Conservation (phyloP, 2,329 filamentous ascomycete species). For the Colletotrichum melonis region DNA sequence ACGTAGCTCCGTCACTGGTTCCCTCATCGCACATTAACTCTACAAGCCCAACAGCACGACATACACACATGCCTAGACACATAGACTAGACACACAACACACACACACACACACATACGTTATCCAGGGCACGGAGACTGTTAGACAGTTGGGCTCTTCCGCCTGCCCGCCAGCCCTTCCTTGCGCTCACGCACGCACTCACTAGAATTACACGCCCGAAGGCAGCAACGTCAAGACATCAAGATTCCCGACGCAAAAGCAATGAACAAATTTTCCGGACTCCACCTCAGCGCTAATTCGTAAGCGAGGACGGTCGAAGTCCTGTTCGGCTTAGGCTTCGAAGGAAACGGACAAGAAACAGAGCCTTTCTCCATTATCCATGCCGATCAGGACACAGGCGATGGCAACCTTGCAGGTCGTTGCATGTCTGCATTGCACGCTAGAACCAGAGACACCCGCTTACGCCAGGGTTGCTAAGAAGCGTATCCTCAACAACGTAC, state of each 20-base stretch:
- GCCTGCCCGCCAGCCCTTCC: neutral
- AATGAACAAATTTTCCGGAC: conserved; percentile 3
- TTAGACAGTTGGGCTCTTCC: neutral
- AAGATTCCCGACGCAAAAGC: conserved; percentile 1
- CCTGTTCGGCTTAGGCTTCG: conserved; percentile 11
- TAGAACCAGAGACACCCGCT: neutral
- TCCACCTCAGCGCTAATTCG: conserved; percentile 1
- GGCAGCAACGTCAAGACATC: neutral
- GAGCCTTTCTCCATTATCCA: neutral
- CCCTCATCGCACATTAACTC: neutral
- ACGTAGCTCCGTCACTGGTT: neutral
- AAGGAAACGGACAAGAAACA: conserved; percentile 1
- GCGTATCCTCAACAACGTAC: neutral
- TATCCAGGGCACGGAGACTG: neutral
- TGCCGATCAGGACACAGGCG: neutral
- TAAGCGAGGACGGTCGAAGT: neutral
- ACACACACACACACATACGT: neutral
- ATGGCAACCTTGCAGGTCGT: conserved; percentile 7
- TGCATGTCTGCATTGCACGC: neutral
- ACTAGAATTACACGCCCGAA: neutral
- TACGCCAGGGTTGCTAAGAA: neutral
- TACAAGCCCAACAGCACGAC: neutral
- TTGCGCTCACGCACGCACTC: neutral
- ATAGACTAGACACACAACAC: neutral
- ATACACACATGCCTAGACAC: neutral